Conservation (phyloP, 108 stramenopile genomes). For the Skeletonema potamos region DNA sequence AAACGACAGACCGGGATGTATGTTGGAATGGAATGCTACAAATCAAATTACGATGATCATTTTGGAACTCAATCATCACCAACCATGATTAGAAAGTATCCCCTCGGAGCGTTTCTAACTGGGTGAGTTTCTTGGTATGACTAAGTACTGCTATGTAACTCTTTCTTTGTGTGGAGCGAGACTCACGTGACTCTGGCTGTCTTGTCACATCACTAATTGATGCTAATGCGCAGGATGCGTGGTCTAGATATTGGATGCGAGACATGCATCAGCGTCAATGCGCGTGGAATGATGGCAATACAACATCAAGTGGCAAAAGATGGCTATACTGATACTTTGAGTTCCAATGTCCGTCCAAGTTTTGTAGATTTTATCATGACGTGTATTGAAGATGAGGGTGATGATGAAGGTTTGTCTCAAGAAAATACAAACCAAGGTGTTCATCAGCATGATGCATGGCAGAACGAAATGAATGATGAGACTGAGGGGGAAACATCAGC, state of each 20-base stretch:
- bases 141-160: too few relatives aligned
- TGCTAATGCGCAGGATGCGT: too few relatives aligned
- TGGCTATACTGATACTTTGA: constrained; percentile 14
- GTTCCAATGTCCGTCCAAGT: constrained; percentile 41
- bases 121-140: too few relatives aligned
- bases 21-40: constrained; percentile 43
- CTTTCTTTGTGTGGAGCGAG: too few relatives aligned
- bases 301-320: constrained; percentile 64
- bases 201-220: too few relatives aligned
- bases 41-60: background rate
- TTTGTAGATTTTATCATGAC: constrained; percentile 74
- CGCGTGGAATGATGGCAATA: constrained; percentile 73
- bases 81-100: constrained; percentile 27
- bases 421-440: background rate
- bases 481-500: background rate
- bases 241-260: constrained; percentile 69
- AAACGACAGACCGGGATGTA: constrained; percentile 31
- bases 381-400: constrained; percentile 53
- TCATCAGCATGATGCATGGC: background rate
- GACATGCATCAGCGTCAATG: constrained; percentile 69
- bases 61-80: constrained; percentile 4
- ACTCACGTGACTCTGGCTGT: too few relatives aligned
- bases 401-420: constrained; percentile 33
- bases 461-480: constrained; percentile 14
- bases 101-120: constrained; percentile 42